Evolutionary conservation across 306 rosid species (phyloP).

Genomic region (Corylus heterophylla): DNA sequence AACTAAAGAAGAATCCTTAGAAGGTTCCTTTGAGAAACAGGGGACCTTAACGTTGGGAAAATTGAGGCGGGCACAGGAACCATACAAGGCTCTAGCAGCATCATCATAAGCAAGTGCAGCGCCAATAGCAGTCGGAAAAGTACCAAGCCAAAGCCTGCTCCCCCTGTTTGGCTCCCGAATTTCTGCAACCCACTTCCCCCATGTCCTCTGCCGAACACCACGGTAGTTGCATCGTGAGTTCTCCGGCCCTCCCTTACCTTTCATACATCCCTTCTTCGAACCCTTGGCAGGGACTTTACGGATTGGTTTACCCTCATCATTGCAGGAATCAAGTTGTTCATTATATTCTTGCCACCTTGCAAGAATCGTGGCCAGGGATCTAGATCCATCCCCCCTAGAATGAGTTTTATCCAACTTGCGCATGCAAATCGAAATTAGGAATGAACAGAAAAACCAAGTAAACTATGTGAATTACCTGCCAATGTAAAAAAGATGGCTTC

Average conservation of each 20-base stretch:
- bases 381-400: constrained; percentile 59
- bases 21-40: constrained; percentile 41
- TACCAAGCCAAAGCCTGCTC: constrained; percentile 80
- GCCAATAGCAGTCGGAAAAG: constrained; percentile 70
- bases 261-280: constrained; percentile 91
- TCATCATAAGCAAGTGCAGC: constrained; percentile 91
- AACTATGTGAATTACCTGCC: constrained; percentile 33
- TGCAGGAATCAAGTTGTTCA: constrained; percentile 53
- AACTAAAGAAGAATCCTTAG: constrained; percentile 33
- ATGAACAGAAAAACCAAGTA: constrained; percentile 22
- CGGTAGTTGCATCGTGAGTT: constrained; percentile 80
- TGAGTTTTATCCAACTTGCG: constrained; percentile 44
- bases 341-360: constrained; percentile 71
- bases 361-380: constrained; percentile 60
- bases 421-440: constrained; percentile 42
- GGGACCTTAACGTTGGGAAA: constrained; percentile 64
- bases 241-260: constrained; percentile 95
- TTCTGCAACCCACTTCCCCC: constrained; percentile 97
- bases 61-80: constrained; percentile 73
- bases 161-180: constrained; percentile 81
- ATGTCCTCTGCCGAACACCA: constrained; percentile 92
- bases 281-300: constrained; percentile 84
- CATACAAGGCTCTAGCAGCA: constrained; percentile 85
- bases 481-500: constrained; percentile 10
- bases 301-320: constrained; percentile 41